Evolutionary conservation across 768 basidiomycete genomes (phyloP), one percentile per base, ranked within the genome.

Genomic region (Melanogaster broomeanus): DNA sequence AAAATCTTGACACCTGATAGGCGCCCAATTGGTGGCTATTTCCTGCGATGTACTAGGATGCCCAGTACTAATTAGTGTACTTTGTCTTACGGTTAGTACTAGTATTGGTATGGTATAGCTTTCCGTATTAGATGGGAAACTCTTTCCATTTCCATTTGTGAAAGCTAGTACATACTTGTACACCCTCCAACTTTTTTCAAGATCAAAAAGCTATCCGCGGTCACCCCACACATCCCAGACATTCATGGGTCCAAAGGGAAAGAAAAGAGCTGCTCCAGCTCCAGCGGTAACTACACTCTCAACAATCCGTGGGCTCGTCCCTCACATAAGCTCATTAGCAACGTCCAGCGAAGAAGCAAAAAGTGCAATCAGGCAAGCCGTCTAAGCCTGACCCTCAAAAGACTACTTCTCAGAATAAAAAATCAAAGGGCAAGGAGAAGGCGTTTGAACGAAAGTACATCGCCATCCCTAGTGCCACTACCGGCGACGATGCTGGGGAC

Each of bases 261-360:
- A 62, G 48, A 74, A 77, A 59, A 60, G 78, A 44, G 58, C 67
- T 18, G 67, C 69, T 35, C 68, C 67, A 33, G 45, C 56, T 10
- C 38, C 51, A 9, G 56, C 66, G 59, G 76, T 77, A 59, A 47
- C 7, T 25, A 38, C 13, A n/a, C 4, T 19, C 27, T 27, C 16
- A 24, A 6, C 9, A 25, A 15, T 38, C 33, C 35, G 19, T 33
- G 24, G 19, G 37, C 22, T 15, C 11, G 1, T 35, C 16, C 13
- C 53, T 54, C 15, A 63, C 33, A 5, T 30, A n/a, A 37, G n/a
- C 4, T 16, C n/a, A 31, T 8, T n/a, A 13, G 44, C 55, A 78
- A 72, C 68, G 66, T 43, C 57, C 81, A 16, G 73, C 78, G 4
- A 89, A 90, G 74, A 84, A 79, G 61, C 83, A 78, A 60, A 90